Conservation (phyloP, 352 stramenopile species). For the Globisporangium abappressorium region DNA sequence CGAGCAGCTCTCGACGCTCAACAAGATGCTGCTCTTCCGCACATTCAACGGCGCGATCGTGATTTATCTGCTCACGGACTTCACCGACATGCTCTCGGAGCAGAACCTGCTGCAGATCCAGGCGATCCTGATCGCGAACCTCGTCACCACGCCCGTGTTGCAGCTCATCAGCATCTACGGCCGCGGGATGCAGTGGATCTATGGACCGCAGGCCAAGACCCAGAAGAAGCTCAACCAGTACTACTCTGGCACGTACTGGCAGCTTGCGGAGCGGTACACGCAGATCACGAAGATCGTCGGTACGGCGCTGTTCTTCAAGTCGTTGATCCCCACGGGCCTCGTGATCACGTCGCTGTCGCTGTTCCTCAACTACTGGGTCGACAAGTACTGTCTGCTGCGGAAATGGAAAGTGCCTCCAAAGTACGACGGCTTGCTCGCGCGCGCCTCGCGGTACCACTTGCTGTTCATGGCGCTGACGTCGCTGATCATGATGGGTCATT, state of each 20-base stretch:
- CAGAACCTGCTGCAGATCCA: constrained; percentile 74
- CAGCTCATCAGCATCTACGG: constrained; percentile 59
- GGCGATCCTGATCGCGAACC: constrained; percentile 74
- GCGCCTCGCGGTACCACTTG: constrained; percentile 64
- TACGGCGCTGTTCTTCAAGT: constrained; percentile 68
- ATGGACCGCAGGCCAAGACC: constrained; percentile 49
- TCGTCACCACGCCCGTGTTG: constrained; percentile 62
- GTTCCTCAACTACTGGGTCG: constrained; percentile 80
- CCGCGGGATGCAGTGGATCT: constrained; percentile 41
- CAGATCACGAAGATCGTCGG: constrained; percentile 67
- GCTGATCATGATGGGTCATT: constrained; percentile 75
- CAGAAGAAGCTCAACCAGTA: constrained; percentile 78
- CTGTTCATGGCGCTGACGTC: constrained; percentile 57
- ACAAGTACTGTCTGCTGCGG: constrained; percentile 79
- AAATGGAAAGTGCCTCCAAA: constrained; percentile 67
- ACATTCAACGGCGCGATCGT: constrained; percentile 74
- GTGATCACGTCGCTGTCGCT: constrained; percentile 62
- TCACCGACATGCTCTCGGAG: constrained; percentile 60
- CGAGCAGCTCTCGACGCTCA: constrained; percentile 72
- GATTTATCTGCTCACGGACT: constrained; percentile 74
- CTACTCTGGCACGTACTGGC: constrained; percentile 69
- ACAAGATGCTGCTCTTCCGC: constrained; percentile 75
- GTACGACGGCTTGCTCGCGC: constrained; percentile 61
- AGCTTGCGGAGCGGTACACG: constrained; percentile 64
- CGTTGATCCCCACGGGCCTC: constrained; percentile 55